phyloP scores from a whole-genome alignment of 1,139 yeast genomes.

The Spencermartinsiella ligniputridi region DNA sequence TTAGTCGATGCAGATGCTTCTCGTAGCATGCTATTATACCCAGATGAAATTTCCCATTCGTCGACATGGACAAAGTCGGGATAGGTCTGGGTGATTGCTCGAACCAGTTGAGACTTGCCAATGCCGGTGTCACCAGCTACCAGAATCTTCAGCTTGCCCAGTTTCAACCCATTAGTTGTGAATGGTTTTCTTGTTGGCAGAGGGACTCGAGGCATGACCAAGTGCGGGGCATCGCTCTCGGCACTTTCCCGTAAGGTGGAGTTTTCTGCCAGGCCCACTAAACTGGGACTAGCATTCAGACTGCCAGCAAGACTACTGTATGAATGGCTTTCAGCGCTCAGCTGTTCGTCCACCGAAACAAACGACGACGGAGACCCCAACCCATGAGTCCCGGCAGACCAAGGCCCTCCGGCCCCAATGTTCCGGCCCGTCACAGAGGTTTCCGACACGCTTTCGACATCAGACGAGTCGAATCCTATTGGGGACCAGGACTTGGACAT shows the following conservation, averaged over 20 bases:
- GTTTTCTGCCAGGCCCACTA: background rate
- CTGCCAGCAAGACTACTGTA: background rate
- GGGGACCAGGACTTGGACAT: slow-evolving; percentile 1
- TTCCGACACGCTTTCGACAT: slow-evolving; percentile 12
- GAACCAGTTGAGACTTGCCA: slow-evolving; percentile 27
- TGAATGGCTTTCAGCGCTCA: background rate
- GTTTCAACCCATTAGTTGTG: slow-evolving; percentile 23
- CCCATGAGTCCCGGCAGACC: background rate
- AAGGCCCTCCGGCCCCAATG: background rate
- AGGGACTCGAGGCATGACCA: slow-evolving; percentile 27
- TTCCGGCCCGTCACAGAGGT: background rate
- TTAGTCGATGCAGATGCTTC: slow-evolving; percentile 25
- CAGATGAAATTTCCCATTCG: slow-evolving; percentile 9
- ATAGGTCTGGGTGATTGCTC: slow-evolving; percentile 22
- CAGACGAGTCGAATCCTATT: slow-evolving; percentile 3
- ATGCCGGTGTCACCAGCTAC: slow-evolving; percentile 27
- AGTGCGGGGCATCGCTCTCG: slow-evolving; percentile 2
- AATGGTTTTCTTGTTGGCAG: slow-evolving; percentile 27
- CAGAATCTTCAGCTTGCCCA: slow-evolving; percentile 28
- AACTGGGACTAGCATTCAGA: background rate
- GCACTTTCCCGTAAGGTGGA: background rate
- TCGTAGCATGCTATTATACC: slow-evolving; percentile 4
- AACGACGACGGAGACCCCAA: slow-evolving; percentile 1
- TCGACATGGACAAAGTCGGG: slow-evolving; percentile 28
- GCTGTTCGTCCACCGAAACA: slow-evolving; percentile 1